Percentiles rank a stretch among this genome's conserved stretches.
Conservation (phyloP, 164 flowering plant species). For the Euptelea pleiosperma region DNA sequence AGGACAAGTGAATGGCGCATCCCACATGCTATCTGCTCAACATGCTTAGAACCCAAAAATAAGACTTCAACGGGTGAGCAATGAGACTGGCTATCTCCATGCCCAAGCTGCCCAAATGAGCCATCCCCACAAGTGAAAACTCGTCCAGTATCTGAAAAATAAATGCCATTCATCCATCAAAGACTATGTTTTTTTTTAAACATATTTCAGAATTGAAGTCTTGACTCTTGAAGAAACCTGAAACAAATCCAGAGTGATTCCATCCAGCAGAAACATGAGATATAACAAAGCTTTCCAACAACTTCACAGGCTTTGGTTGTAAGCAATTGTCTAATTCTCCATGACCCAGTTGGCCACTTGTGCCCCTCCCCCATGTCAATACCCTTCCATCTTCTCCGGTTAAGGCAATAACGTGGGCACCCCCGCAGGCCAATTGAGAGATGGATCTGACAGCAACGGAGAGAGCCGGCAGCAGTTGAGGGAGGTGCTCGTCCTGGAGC, state of each 20-base stretch:
- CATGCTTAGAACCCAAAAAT: constrained; percentile 45
- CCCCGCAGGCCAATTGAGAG: constrained; percentile 75
- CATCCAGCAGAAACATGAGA: constrained; percentile 86
- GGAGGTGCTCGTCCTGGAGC: constrained; percentile 57
- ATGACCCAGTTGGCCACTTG: constrained; percentile 88
- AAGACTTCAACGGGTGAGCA: constrained; percentile 50
- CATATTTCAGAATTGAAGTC: too few relatives aligned
- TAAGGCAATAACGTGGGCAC: constrained; percentile 82
- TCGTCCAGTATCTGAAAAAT: constrained; percentile 48
- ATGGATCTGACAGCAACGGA: constrained; percentile 35
- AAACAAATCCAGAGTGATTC: constrained; percentile 92
- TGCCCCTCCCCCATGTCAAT: constrained; percentile 90
- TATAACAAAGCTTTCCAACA: constrained; percentile 29
- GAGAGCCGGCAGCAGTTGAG: constrained; percentile 40
- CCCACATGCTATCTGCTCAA: constrained; percentile 73
- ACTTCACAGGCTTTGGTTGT: constrained; percentile 45
- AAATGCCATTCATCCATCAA: too few relatives aligned
- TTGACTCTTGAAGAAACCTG: constrained; percentile 44
- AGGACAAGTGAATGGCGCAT: constrained; percentile 89
- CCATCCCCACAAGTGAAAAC: constrained; percentile 96
- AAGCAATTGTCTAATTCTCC: constrained; percentile 47
- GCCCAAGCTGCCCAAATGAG: constrained; percentile 98
- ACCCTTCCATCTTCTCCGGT: constrained; percentile 62
- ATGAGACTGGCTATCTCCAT: constrained; percentile 61
- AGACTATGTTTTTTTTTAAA: too few relatives aligned